Base-by-base conservation (phyloP, 257 asterid species). In the Paulownia fortunei region DNA sequence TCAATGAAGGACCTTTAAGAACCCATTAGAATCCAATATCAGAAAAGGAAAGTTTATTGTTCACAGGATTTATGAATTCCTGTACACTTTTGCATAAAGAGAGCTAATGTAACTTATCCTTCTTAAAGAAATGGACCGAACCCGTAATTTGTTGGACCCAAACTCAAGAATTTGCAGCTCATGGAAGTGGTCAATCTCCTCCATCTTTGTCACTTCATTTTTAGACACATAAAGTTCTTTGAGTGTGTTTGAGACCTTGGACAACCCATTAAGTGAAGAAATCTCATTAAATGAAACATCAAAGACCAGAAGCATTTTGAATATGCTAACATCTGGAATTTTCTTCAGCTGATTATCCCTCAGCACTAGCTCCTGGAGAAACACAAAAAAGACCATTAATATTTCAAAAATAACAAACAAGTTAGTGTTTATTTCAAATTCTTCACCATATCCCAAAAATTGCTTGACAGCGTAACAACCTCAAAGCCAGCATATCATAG, bases 241-340 rank as follows among this genome's bases (percentile, higher is more conserved):
- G 65, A 96, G 97, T 58, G 94, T 82, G 86, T 80, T 84, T 78
- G 97, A 81, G 73, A 81, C 98, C 86, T 80, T 84, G 39, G 94
- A 89, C 81, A 93, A 79, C 54, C 97, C 99, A 46, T 79, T 76
- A 73, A 90, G 94, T 39, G 91, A 85, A 64, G 92, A 36, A 73
- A 96, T 90, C 86, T 90, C 97, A 21, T 96, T 96, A 87, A 84
- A 96, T 23, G 99, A 96, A 83, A 93, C 92, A 74, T 96, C 99
- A 85, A 92, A 90, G 75, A 96, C 88, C 77, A 88, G 80, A 75
- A 96, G 97, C 82, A 55, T 79, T 85, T 88, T 92, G 91, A 93
- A 93, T 79, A 92, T 90, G 86, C 82, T 78, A 79, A 80, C 96
- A 89, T 92, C 97, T 56, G 98, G 98, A 77, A 96, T 86, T 74